These are phyloP conservation scores for Thymus mandschuricus DNA, from an alignment of 257 asterid species.

Conservation along the genomic window DNA sequence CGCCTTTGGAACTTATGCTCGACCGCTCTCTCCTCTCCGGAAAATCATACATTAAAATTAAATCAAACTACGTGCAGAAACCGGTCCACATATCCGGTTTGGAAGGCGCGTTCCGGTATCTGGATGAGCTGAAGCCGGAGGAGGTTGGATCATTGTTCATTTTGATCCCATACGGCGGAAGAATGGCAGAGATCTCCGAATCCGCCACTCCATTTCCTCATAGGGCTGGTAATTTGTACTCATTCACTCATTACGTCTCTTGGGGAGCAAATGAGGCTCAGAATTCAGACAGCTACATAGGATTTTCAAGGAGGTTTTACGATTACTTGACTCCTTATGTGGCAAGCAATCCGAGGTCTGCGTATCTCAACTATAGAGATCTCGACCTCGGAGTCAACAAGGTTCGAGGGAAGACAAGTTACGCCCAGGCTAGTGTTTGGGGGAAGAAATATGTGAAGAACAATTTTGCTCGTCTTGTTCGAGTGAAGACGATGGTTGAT, in stretches of 20 bases:
- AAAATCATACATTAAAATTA: too few species aligned
- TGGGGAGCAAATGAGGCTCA: neutral
- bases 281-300: slow-evolving; percentile 18
- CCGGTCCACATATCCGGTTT: slow-evolving; percentile 2
- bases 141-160: too few species aligned
- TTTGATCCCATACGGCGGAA: slow-evolving; percentile 23
- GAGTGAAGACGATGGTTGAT: too few species aligned
- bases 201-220: neutral
- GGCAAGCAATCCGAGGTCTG: slow-evolving; percentile 33
- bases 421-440: too few species aligned
- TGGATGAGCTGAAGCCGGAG: slow-evolving; percentile 16
- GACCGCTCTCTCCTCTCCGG: too few species aligned
- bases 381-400: slow-evolving; percentile 41
- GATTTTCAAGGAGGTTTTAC: slow-evolving; percentile 30
- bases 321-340: slow-evolving; percentile 37
- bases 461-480: too few species aligned
- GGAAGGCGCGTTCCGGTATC: slow-evolving; percentile 5
- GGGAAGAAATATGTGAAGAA: too few species aligned
- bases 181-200: slow-evolving; percentile 24
- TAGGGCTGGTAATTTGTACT: slow-evolving; percentile 18
- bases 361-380: slow-evolving; percentile 36
- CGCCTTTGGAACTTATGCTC: too few species aligned
- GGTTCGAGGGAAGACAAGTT: slow-evolving; percentile 11
- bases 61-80: slow-evolving; percentile 18
- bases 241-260: neutral